A percentile compares a stretch with the other conserved stretches of the same genome.
These are phyloP conservation scores for Andrographis paniculata DNA, from an alignment of 305 asterid species.

Conservation along the genomic window DNA sequence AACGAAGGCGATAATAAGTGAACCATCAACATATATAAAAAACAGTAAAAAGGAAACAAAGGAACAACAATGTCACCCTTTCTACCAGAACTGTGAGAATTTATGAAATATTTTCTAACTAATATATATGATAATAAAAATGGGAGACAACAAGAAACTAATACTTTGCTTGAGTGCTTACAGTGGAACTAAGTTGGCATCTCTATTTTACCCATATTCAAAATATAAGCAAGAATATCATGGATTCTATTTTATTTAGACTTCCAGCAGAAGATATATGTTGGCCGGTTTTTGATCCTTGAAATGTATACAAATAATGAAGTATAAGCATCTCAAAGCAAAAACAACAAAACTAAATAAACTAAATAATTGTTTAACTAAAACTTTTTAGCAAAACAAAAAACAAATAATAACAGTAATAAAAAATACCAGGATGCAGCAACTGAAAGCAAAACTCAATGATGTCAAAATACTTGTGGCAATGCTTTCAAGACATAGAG, in stretches of 20 bases:
- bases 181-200: too few species aligned
- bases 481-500: slow-evolving; percentile 81
- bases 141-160: too few species aligned
- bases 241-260: too few species aligned
- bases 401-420: not conserved
- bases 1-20: slow-evolving; percentile 23
- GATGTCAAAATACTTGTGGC: slow-evolving; percentile 82
- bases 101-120: too few species aligned
- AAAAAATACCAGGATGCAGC: slow-evolving; percentile 90
- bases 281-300: too few species aligned
- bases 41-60: not conserved
- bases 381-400: slow-evolving; percentile 14
- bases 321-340: slow-evolving; percentile 16
- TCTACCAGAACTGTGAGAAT: too few species aligned
- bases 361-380: slow-evolving; percentile 8
- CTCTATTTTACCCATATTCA: too few species aligned
- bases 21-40: slow-evolving; percentile 10
- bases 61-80: too few species aligned
- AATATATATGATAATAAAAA: not conserved
- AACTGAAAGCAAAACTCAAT: slow-evolving; percentile 87
- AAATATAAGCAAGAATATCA: too few species aligned
- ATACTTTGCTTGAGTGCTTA: too few species aligned
- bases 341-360: slow-evolving; percentile 13
- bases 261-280: too few species aligned
- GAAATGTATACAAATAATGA: too few species aligned